Percentiles rank a stretch among this genome's conserved stretches.
Evolutionary conservation across 2,329 filamentous ascomycete genomes (phyloP).

Genomic region (Fusarium sp.): DNA sequence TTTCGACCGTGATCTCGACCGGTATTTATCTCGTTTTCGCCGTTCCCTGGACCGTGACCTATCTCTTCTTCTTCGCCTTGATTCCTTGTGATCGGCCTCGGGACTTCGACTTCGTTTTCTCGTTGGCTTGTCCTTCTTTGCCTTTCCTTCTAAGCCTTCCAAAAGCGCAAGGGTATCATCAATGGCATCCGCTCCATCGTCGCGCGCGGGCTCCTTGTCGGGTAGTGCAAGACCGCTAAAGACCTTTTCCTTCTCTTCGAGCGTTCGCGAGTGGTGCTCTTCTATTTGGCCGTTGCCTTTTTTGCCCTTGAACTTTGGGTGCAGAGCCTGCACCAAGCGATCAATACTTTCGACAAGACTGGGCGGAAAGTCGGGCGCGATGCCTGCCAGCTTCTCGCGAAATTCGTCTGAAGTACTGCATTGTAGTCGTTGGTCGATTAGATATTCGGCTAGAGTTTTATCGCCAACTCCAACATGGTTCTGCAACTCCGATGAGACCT

Average conservation of each 20-base stretch:
- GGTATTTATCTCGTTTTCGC: slow-evolving; percentile 49
- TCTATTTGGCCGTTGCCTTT: slow-evolving; percentile 53
- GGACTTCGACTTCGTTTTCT: slow-evolving; percentile 71
- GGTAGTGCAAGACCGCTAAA: slow-evolving; percentile 91
- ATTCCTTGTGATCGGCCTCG: slow-evolving; percentile 58
- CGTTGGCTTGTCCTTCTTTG: slow-evolving; percentile 59
- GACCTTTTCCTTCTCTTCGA: slow-evolving; percentile 82
- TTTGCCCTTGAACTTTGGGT: slow-evolving; percentile 83
- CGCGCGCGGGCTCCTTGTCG: slow-evolving; percentile 69
- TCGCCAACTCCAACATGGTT: slow-evolving; percentile 93
- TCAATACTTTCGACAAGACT: slow-evolving; percentile 93
- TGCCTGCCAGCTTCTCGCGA: slow-evolving; percentile 76
- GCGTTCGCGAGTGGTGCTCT: slow-evolving; percentile 55
- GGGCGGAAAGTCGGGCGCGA: slow-evolving; percentile 84
- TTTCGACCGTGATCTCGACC: slow-evolving; percentile 54
- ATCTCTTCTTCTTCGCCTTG: slow-evolving; percentile 55
- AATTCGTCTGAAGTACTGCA: slow-evolving; percentile 78
- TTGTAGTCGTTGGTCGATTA: slow-evolving; percentile 89
- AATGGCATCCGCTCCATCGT: slow-evolving; percentile 70
- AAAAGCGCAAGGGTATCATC: slow-evolving; percentile 93
- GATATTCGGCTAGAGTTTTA: slow-evolving; percentile 95
- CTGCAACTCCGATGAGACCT: slow-evolving; percentile 91
- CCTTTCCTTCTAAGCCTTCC: slow-evolving; percentile 83
- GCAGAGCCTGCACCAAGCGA: slow-evolving; percentile 86
- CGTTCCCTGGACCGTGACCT: slow-evolving; percentile 58